Evolutionary conservation across 106 monocot genomes (phyloP), one percentile per base, ranked within the genome.

Genomic region (Dioscorea alata): DNA sequence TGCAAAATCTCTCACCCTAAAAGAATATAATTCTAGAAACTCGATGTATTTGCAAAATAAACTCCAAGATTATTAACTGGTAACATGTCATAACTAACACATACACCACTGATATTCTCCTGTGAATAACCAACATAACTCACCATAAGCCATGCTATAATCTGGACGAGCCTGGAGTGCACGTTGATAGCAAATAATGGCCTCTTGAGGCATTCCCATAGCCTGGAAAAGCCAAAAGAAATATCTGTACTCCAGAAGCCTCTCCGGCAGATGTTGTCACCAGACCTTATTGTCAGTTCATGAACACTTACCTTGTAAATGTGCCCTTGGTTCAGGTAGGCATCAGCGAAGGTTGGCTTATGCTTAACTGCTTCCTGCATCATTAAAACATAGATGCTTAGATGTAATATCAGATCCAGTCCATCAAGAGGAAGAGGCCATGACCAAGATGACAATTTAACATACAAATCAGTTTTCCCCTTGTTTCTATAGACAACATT

Each of bases 361-460:
- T 80, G 78, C 79, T 89, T 96, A 65, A 96, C 66, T 50, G 92
- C 96, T 89, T 96, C 96, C 96, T 96, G 82, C 22, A 63, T 60
- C 22, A 33, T 23, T 33, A 53, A 32, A 33, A 65, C 13, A 53
- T 23, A 48, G 57, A 50, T 32, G 8, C 31, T 9, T 6, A 58
- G 22, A 68, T 12, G 60, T 13, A 48, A 31, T 49, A 65, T 28
- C 0, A 28, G 8, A 22, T 15, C 54, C 18, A 15, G 54, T 18
- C 18, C 61, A 61, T 28, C 6, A 42, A 42, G 10, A 28, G 28
- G 28, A 54, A 54, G 15, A 54, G 18, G 4, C 0, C 0, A 54
- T 18, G 19, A 54, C 19, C 5, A 54, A 18, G 15, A 18, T 54
- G 18, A 54, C 9, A 19, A 54, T 13, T 23, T 22, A 60, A 60